Evolutionary conservation across 2,329 filamentous ascomycete genomes (phyloP).

Genomic region (Clarireedia monteithiana): DNA sequence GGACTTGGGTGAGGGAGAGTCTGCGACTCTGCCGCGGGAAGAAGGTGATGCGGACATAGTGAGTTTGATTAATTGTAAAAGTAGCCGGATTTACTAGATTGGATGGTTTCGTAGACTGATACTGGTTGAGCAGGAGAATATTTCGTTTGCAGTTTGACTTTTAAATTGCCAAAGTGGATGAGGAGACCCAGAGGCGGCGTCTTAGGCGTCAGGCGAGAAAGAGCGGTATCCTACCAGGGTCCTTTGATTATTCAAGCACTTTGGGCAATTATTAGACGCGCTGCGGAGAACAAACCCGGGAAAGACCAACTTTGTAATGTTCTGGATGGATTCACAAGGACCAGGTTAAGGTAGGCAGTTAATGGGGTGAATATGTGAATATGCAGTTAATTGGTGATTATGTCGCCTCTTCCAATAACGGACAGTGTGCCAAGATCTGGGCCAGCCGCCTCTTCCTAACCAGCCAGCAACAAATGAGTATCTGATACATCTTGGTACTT

Average conservation of each 20-base stretch:
- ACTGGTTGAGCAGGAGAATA: not conserved
- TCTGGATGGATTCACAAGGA: not conserved
- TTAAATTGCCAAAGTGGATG: constrained; percentile 7
- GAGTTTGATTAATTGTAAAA: not conserved
- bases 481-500: not conserved
- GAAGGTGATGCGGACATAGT: constrained; percentile 9
- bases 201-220: constrained; percentile 8
- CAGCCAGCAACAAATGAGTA: not conserved
- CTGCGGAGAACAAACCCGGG: too few species aligned
- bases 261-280: too few species aligned
- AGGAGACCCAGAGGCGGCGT: not conserved
- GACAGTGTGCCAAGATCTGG: not conserved
- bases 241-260: not conserved
- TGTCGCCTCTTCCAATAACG: not conserved
- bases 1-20: constrained; percentile 14
- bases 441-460: not conserved
- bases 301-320: not conserved
- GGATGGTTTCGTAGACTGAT: not conserved
- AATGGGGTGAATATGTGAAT: not conserved
- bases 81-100: not conserved
- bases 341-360: not conserved
- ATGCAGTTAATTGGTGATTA: not conserved
- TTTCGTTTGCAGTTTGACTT: not conserved
- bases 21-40: not conserved
- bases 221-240: constrained; percentile 5